phyloP scores from a whole-genome alignment of 2,329 filamentous ascomycete species.

The Phoma sp. region DNA sequence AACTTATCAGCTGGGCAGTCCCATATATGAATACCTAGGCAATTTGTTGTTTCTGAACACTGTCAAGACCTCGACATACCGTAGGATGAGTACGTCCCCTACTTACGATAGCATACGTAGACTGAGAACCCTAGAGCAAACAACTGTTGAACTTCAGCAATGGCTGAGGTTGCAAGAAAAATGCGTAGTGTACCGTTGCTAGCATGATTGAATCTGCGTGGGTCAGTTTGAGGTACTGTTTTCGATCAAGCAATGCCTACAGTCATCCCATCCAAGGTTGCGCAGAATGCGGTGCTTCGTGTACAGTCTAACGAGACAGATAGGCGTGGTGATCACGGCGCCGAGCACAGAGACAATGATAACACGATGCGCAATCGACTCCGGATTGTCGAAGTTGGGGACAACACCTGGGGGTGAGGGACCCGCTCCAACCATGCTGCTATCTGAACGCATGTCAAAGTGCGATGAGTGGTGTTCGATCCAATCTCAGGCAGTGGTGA shows the following conservation, averaged over 20 bases:
- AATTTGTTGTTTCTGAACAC: slow-evolving; percentile 22
- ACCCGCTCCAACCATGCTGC: slow-evolving; percentile 1
- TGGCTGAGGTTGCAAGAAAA: not conserved
- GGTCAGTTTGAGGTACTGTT: not conserved
- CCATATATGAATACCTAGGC: slow-evolving; percentile 22
- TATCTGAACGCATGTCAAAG: not conserved
- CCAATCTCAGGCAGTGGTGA: not conserved
- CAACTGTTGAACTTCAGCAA: slow-evolving; percentile 8
- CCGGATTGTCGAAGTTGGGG: slow-evolving; percentile 13
- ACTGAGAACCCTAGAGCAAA: slow-evolving; percentile 21
- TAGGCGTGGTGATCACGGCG: slow-evolving; percentile 18
- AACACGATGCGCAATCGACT: slow-evolving; percentile 25
- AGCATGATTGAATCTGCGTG: slow-evolving; percentile 16
- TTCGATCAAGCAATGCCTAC: not conserved
- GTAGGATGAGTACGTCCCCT: too few relatives aligned
- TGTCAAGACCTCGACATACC: not conserved
- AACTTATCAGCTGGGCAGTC: slow-evolving; percentile 19
- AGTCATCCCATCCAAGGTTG: slow-evolving; percentile 22
- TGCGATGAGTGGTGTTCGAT: not conserved
- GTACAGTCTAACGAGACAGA: slow-evolving; percentile 21
- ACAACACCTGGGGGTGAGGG: slow-evolving; percentile 7
- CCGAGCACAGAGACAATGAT: slow-evolving; percentile 20
- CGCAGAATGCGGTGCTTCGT: slow-evolving; percentile 23
- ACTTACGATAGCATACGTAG: slow-evolving; percentile 18
- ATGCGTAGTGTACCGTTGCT: slow-evolving; percentile 11